Conservation (phyloP, 805 yeast genomes). For the Metschnikowia proteae region DNA sequence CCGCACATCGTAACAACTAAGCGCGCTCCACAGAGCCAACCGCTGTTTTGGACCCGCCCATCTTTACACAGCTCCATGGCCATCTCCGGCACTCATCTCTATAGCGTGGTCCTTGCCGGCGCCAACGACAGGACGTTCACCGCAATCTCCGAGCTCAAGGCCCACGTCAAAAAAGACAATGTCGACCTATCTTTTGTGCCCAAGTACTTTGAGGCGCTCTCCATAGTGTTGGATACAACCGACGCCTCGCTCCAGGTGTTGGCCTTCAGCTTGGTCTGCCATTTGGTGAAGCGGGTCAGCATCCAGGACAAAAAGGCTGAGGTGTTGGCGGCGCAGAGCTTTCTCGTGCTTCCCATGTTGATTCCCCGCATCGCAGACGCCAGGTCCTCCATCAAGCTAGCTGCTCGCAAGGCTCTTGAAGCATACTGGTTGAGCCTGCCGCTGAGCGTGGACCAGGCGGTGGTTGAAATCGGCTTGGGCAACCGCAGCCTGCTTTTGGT, state of each 20-base stretch:
- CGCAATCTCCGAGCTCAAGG: slow-evolving; percentile 38
- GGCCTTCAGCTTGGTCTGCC: slow-evolving; percentile 52
- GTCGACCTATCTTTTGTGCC: slow-evolving; percentile 50
- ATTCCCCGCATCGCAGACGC: slow-evolving; percentile 44
- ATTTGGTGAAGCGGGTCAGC: slow-evolving; percentile 53
- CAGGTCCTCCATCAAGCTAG: slow-evolving; percentile 32
- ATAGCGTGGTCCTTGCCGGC: slow-evolving; percentile 11
- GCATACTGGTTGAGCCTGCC: slow-evolving; percentile 56
- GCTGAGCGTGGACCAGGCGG: slow-evolving; percentile 40
- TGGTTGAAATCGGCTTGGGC: slow-evolving; percentile 43
- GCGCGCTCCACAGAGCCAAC: slow-evolving; percentile 4
- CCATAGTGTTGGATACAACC: slow-evolving; percentile 40
- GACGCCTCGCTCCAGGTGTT: slow-evolving; percentile 36
- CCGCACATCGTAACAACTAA: background rate
- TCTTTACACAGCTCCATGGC: slow-evolving; percentile 10
- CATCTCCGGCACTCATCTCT: slow-evolving; percentile 15
- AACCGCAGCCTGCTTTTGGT: slow-evolving; percentile 37
- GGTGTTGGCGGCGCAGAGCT: slow-evolving; percentile 40
- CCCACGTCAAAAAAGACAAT: slow-evolving; percentile 52
- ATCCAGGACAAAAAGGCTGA: slow-evolving; percentile 47
- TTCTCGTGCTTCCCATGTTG: slow-evolving; percentile 49
- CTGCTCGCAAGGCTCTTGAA: slow-evolving; percentile 49
- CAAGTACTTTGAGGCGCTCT: slow-evolving; percentile 47
- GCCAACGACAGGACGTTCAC: slow-evolving; percentile 14
- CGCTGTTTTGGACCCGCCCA: slow-evolving; percentile 5